A percentile compares a stretch with the other conserved stretches of the same genome.
phyloP scores from a whole-genome alignment of 306 rosid genomes.

The Glycine latifolia region DNA sequence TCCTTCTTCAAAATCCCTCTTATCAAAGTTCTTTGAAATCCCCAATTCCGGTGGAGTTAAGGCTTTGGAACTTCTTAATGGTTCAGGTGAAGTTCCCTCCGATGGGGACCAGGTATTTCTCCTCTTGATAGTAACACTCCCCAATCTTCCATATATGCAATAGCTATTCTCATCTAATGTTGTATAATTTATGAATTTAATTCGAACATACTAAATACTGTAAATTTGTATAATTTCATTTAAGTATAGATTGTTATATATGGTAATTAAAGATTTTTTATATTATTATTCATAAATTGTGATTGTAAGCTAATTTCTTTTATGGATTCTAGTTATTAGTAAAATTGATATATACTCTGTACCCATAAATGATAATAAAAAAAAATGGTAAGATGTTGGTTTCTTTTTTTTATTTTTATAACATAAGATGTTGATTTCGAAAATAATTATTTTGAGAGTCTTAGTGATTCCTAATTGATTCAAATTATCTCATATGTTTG shows the following conservation, averaged over 20 bases:
- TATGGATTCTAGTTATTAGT: no score
- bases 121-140: neutral
- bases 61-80: conserved; percentile 78
- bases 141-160: neutral
- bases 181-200: neutral
- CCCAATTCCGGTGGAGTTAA: conserved; percentile 75
- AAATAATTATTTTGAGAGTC: no score
- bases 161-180: neutral
- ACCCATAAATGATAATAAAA: no score
- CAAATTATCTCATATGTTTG: neutral
- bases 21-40: conserved; percentile 65
- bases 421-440: no score
- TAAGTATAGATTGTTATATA: no score
- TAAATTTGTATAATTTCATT: no score
- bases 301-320: no score
- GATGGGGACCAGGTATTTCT: conserved; percentile 76
- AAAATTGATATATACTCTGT: no score
- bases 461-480: neutral
- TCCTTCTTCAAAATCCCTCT: conserved; percentile 12
- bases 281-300: no score
- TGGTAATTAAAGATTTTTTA: no score
- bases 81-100: conserved; percentile 74
- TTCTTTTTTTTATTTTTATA: no score
- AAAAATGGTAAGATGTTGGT: no score
- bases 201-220: neutral